Conservation (phyloP, 768 basidiomycete species). For the Chalciporus piperatus region DNA sequence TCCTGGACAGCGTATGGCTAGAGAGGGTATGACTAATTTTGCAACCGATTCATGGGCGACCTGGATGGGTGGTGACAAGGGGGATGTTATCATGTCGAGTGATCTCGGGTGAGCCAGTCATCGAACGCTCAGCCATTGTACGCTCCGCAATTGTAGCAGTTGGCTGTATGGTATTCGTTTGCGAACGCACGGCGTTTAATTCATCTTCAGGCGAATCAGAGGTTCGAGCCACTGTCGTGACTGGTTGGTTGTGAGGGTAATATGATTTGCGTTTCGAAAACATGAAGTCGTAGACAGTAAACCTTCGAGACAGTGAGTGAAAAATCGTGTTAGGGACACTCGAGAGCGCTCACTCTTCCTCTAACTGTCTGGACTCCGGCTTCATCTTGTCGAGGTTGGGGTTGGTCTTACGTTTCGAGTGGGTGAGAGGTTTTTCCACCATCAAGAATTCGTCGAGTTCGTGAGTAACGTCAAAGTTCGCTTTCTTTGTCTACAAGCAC, state of each 20-base stretch:
- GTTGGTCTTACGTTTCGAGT: slow-evolving; percentile 87
- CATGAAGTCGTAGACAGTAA: slow-evolving; percentile 85
- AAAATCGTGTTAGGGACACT: background rate
- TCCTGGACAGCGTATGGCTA: background rate
- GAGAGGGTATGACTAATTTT: background rate
- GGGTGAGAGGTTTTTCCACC: slow-evolving; percentile 97
- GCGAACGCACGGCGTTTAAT: slow-evolving; percentile 29
- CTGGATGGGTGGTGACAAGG: slow-evolving; percentile 24
- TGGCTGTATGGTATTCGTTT: slow-evolving; percentile 41
- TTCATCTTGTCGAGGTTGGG: slow-evolving; percentile 84
- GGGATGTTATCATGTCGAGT: slow-evolving; percentile 43
- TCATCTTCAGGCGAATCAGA: slow-evolving; percentile 32
- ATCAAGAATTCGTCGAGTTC: slow-evolving; percentile 96
- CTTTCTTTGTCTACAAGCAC: slow-evolving; percentile 73
- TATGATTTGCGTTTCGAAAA: slow-evolving; percentile 74
- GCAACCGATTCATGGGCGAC: slow-evolving; percentile 3
- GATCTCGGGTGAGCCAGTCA: slow-evolving; percentile 40
- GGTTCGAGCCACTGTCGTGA: slow-evolving; percentile 31
- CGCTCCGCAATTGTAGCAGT: slow-evolving; percentile 42
- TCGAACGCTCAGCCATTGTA: slow-evolving; percentile 41
- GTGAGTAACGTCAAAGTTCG: slow-evolving; percentile 98
- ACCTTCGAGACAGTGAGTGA: slow-evolving; percentile 45
- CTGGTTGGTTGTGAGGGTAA: slow-evolving; percentile 80
- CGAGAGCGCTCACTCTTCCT: slow-evolving; percentile 71
- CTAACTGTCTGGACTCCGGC: slow-evolving; percentile 87